Base-by-base conservation (phyloP, 139 green algal genomes). In the Nannochloris sp. region DNA sequence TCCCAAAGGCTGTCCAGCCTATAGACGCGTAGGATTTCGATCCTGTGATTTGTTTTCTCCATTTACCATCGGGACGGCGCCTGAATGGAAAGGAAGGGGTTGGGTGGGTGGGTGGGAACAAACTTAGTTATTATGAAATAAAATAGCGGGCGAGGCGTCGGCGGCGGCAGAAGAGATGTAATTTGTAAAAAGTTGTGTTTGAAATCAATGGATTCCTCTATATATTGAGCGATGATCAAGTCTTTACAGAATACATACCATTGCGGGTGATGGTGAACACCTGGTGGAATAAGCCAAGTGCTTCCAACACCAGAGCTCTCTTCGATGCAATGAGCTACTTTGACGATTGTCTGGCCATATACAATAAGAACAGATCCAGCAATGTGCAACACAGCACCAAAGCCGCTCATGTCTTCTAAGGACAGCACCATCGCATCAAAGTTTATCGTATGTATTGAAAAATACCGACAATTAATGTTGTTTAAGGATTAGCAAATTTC, bases 321-420 rank as follows among this genome's bases (percentile, higher is more conserved):
- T 3, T 68, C 30, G 8, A 82, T 82, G 32, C 71, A 64, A 36
- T 82, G 75, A 4, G 72, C 54, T 10, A 77, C 60, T 58, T 82
- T 76, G 6, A 76, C 59, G 3, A 66, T 23, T 4, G 75, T 70
- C 61, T 81, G 75, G 2, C 75, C 75, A 64, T 64, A 67, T 6
- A 82, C 75, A 27, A 82, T 82, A 12, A 78, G 38, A 35, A 82
- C 32, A 37, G 61, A 77, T 34, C 75, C 75, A 25, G 30, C 61
- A 6, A 82, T 57, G 57, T 82, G 75, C 25, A 82, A 57, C 9
- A 60, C 27, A 15, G 73, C 72, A 14, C 75, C 75, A 13, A 82
- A n/a, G 14, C 48, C 57, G n/a, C 54, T 63, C 29, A n/a, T 57
- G 47, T 23, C 47, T 15, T 35, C 9, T 45, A 12, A 45, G 9